Base-by-base conservation (phyloP, 2,329 filamentous ascomycete genomes). In the Penicillium thymicola region DNA sequence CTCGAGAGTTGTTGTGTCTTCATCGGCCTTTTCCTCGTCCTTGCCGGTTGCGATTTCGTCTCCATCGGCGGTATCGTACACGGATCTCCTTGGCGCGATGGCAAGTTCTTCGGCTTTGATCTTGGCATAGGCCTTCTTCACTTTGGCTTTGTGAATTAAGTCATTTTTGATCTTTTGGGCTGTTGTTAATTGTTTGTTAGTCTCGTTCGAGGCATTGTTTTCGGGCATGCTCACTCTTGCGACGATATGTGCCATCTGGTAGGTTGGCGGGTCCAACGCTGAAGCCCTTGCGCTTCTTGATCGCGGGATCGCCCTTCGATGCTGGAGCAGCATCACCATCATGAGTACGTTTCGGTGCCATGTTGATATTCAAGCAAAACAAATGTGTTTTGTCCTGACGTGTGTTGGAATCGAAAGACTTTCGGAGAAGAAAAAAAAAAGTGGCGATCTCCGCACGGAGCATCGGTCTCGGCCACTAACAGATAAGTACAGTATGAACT, bases 111-210 rank as follows among this genome's bases (percentile, higher is more conserved):
- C 77, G 40, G 85, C 86, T 75, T 92, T 93, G 62, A 96, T 79
- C 75, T 96, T 97, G 61, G 89, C 89, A 71, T 96, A 97, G 41
- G 89, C 85, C 75, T 96, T 96, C 76, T 93, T 94, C 60, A 96
- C 82, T 75, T 97, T 96, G 59, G 92, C 92, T 73, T 94, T 95
- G 74, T 92, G 85, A 67, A 97, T 97, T 54, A 96, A 79, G 63
- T 89, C 85, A 63, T 88, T 83, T 76, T 97, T 97, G 70, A 96
- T 94, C 75, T 93, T 93, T 74, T 90, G 86, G 56, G 89, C 90
- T 93, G 67, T 40, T 36, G 44, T 27, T 21, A 55, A 50, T 42
- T 49, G 27, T 25, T 18, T 14, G 28, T 57, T 46, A 58, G 41
- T 54, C n/a, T 52, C 11, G 4, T 23, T 34, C 25, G 41, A 18